These are phyloP conservation scores for Acer campestre DNA, from an alignment of 345 rosid species.

Conservation along the genomic window DNA sequence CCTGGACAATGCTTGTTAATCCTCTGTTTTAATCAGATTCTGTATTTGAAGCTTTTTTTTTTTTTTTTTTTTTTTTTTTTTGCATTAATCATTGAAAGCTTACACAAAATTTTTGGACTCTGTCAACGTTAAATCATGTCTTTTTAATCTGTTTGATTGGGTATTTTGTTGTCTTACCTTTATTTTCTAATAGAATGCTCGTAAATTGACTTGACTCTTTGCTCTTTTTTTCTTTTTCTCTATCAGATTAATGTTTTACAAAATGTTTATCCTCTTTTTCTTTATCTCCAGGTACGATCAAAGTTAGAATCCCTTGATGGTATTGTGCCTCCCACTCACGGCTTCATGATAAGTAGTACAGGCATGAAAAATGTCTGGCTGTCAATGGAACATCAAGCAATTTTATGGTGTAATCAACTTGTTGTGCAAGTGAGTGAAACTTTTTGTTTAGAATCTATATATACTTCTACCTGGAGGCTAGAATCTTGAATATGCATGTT, in stretches of 20 bases:
- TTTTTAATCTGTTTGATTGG: not conserved
- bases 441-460: slow-evolving; percentile 13
- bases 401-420: slow-evolving; percentile 95
- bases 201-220: not conserved
- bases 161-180: not conserved
- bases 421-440: slow-evolving; percentile 84
- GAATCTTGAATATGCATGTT: slow-evolving; percentile 34
- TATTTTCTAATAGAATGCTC: not conserved
- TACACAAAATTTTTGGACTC: not conserved
- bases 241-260: not conserved
- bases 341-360: slow-evolving; percentile 88
- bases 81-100: not conserved
- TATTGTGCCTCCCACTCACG: slow-evolving; percentile 91
- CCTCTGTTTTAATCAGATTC: not conserved
- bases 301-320: slow-evolving; percentile 84
- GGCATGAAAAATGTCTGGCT: slow-evolving; percentile 95
- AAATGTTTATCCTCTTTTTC: slow-evolving; percentile 16
- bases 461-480: not conserved
- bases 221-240: not conserved
- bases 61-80: not conserved
- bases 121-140: not conserved
- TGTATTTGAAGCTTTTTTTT: not conserved
- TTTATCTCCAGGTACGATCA: slow-evolving; percentile 68
- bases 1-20: not conserved
- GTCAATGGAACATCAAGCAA: slow-evolving; percentile 99